Base-by-base conservation (phyloP, 345 rosid genomes). In the Citrus sinensis region DNA sequence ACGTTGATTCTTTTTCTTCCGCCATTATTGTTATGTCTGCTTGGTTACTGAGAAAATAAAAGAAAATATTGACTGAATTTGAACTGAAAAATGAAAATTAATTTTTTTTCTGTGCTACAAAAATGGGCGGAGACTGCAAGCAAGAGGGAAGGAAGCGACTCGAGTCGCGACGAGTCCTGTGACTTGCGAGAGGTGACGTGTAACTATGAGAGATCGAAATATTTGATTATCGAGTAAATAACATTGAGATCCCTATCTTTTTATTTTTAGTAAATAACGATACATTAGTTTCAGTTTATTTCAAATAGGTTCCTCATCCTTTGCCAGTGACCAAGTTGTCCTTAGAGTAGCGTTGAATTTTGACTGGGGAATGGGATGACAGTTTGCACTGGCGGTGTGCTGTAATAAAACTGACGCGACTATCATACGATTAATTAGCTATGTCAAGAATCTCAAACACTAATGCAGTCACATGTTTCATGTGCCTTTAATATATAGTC, bases 1-100 rank as follows among this genome's bases (percentile, higher is more conserved):
- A 89, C 61, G 89, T 83, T 24, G 90, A 83, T 64, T 87, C 95
- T 71, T 89, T 87, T 39, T 88, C 92, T 67, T 89, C 93, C 74
- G 90, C 90, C 95, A 91, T 87, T 68, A 51, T 3, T 34, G 6
- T 7, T 66, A 2, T 27, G 29, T 59, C 24, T 59, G 62, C 9
- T 59, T 59, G 27, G 62, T 59, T n/a, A 22, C 27, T 7, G 11
- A 34, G 16, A 34, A 20, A 9, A 5, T 66, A 7, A 19, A 39
- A 17, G 14, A 29, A 29, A 70, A 70, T 46, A 32, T 64, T 30
- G 40, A 34, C 69, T 5, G 42, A 71, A 30, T 2, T 0, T 6
- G 13, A 10, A 35, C 16, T 9, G 49, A 66, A 34, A 46, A 71
- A 13, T 25, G 29, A 5, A 62, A 25, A n/a, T 65, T 37, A 17